Percentiles rank a stretch among this genome's conserved stretches.
Conservation (phyloP, 2,329 filamentous ascomycete genomes). For the Orbilia blumenaviensis region DNA sequence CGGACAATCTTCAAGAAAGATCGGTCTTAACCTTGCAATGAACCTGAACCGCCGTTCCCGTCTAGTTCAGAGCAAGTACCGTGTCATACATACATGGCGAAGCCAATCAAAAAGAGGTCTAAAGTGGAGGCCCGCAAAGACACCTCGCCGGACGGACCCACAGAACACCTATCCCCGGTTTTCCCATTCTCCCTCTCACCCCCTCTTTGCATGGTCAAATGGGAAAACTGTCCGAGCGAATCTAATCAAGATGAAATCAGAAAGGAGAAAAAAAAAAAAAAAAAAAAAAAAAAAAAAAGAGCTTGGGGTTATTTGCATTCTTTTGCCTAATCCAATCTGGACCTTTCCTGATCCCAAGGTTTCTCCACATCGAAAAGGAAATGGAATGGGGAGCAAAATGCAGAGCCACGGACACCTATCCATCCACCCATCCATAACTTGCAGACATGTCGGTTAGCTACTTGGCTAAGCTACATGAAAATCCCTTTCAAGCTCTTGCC, state of each 20-base stretch:
- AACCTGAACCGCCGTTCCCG: neutral
- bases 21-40: neutral
- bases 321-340: neutral
- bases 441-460: neutral
- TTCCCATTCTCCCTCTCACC: neutral
- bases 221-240: constrained; percentile 7
- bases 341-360: neutral
- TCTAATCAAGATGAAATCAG: neutral
- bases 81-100: neutral
- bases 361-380: constrained; percentile 6
- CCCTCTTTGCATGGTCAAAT: neutral
- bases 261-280: neutral
- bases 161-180: constrained; percentile 9
- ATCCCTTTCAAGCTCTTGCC: neutral
- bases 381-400: neutral
- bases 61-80: no score
- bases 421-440: no score
- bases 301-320: no score
- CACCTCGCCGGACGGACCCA: neutral
- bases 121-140: neutral
- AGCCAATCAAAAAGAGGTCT: neutral
- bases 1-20: neutral
- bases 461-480: neutral
- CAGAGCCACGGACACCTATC: neutral
- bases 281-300: no score